Evolutionary conservation across 345 rosid genomes (phyloP), one percentile per base, ranked within the genome.

Genomic region (Camelina neglecta): DNA sequence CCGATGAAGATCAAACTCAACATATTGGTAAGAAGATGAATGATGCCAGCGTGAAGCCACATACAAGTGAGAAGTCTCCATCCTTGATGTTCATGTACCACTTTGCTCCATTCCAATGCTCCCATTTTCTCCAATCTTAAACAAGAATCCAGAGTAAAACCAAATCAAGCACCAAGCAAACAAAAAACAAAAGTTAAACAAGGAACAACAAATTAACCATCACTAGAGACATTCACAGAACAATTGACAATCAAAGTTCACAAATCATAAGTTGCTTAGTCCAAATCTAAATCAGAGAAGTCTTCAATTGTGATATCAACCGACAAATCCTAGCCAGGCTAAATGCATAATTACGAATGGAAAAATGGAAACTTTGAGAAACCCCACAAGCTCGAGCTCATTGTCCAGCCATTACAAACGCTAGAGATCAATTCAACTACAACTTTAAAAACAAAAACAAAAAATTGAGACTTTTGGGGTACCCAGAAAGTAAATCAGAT

Each of bases 11-110:
- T 74, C 84, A 90, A 77, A 83, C 97, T 90, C 81, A 90, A 71
- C 96, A 95, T 87, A 76, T 90, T 95, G 26, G 92, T 87, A 66
- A 88, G 88, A 72, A 95, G 84, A 82, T 95, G 99, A 69, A 95
- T 83, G 81, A 95, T 88, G 23, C 99, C 99, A 0, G 98, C 99
- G 33, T 95, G 99, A 76, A 95, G 77, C 99, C 99, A 95, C 78
- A 93, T 85, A 79, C 97, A 95, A 44, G 86, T 58, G 50, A 91
- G 20, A 0, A 95, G 88, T 78, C 99, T 89, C 98, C 98, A 93
- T 72, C 93, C 95, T 83, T 96, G 94, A 76, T 88, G 80, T 41
- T 64, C 82, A 81, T 86, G 83, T 56, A 87, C 99, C 31, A 93
- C 89, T 75, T 84, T 91, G 57, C 69, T 7, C 96, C 96, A 88